A percentile compares a stretch with the other conserved stretches of the same genome.
Evolutionary conservation across 257 asterid species (phyloP).

Genomic region (Henckelia pumila): DNA sequence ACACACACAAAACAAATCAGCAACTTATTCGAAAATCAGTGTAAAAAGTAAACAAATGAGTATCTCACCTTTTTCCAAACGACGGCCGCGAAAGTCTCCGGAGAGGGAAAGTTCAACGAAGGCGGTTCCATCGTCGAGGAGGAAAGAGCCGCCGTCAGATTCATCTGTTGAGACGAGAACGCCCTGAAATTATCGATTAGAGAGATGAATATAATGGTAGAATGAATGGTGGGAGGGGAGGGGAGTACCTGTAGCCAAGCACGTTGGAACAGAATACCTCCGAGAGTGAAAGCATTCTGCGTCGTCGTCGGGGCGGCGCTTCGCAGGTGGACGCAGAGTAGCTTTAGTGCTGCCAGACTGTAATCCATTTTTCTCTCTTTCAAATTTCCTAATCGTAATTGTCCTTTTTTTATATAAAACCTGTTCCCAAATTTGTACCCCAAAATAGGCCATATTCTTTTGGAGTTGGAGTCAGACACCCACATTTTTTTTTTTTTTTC

Average conservation of each 20-base stretch:
- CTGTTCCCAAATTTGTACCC: too few relatives aligned
- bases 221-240: too few relatives aligned
- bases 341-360: conserved; percentile 76
- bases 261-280: conserved; percentile 90
- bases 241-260: conserved; percentile 98
- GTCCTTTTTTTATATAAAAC: too few relatives aligned
- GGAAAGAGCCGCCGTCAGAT: conserved; percentile 31
- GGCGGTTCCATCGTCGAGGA: conserved; percentile 81
- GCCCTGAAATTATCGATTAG: conserved; percentile 46
- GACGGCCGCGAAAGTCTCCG: conserved; percentile 39
- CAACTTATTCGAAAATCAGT: background rate
- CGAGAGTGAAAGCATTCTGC: conserved; percentile 51
- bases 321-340: conserved; percentile 58
- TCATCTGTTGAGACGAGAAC: conserved; percentile 51
- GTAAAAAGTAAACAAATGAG: background rate
- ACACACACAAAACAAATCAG: background rate
- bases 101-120: conserved; percentile 48
- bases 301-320: conserved; percentile 44
- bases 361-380: too few relatives aligned
- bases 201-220: conserved; percentile 9
- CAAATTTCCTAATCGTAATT: too few relatives aligned
- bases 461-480: too few relatives aligned
- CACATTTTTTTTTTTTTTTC: too few relatives aligned
- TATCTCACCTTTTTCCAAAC: conserved; percentile 54
- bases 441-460: too few relatives aligned